Evolutionary conservation across 2,329 filamentous ascomycete species (phyloP), one percentile per base, ranked within the genome.

Genomic region (Neurospora crassa): DNA sequence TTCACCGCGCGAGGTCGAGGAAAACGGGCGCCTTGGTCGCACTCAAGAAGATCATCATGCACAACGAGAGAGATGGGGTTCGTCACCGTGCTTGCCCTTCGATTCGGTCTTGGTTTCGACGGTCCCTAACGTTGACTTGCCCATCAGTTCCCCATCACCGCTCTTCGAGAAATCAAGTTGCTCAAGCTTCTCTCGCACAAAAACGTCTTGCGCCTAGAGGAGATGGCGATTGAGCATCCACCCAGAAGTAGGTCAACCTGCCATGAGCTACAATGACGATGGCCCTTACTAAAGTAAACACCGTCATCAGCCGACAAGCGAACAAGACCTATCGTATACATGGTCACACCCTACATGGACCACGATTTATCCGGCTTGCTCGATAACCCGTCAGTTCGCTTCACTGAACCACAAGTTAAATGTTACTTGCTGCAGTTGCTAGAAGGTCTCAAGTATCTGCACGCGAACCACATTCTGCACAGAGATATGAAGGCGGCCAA

Each of bases 401-500:
- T 99, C 78, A 92, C 91, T 68, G 91, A 94, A 78, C 87, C 93
- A 5, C 94, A 98, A 80, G 97, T 98, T 81, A 99, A 99, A 81
- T 99, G 96, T 83, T 99, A 99, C 81, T 90, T 99, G 88, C 84
- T 96, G 72, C 96, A 99, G 80, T 86, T 99, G 40, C 88, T 99
- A 69, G 91, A 97, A 78, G 96, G 96, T 3, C 85, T 97, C 45
- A 88, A 89, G 74, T 99, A 98, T 81, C 86, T 99, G 63, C 96
- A 99, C 83, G 92, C 94, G 74, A 93, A 87, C 78, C 88, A 91
- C 77, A 98, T 99, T 74, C 84, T 99, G 34, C 96, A 99, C 80
- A 91, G 96, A 79, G 96, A 99, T 78, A 98, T 99, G 94, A 99
- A 99, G 83, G 96, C 96, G 2, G 96, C 96, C 78, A 99, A 99